Evolutionary conservation across 257 asterid species (phyloP).

Genomic region (Capsicum pubescens): DNA sequence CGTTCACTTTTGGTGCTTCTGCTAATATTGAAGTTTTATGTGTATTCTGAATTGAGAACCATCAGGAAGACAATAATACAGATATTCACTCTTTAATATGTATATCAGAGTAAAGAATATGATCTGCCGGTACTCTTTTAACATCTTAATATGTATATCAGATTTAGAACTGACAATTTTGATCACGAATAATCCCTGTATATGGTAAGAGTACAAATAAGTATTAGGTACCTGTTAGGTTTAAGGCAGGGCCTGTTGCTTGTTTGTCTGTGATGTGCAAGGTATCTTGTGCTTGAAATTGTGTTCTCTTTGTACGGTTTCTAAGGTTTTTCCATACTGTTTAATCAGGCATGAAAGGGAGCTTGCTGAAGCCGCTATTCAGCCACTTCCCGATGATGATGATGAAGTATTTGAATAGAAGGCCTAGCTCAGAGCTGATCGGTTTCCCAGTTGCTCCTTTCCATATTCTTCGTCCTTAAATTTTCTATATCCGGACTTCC

Average conservation of each 20-base stretch:
- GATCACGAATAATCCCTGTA: background rate
- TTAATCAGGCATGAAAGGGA: slow-evolving; percentile 34
- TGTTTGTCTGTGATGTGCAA: background rate
- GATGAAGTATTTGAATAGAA: slow-evolving; percentile 65
- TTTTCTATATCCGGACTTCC: background rate
- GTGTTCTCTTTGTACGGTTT: background rate
- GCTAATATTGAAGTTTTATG: background rate
- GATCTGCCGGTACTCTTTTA: background rate
- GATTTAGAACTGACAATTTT: background rate
- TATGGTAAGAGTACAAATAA: background rate
- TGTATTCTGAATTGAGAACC: background rate
- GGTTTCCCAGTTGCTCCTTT: background rate
- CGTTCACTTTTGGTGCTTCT: background rate
- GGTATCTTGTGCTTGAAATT: background rate
- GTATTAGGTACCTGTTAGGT: background rate
- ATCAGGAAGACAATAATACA: background rate
- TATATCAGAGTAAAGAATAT: background rate
- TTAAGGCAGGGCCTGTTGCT: background rate
- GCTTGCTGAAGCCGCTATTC: slow-evolving; percentile 46
- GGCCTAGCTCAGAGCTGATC: background rate
- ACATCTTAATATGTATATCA: background rate
- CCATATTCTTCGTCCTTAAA: background rate
- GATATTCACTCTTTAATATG: background rate
- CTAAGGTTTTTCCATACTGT: background rate
- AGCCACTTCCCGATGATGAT: slow-evolving; percentile 84